These are phyloP conservation scores for Cephaloascus fragrans DNA, from an alignment of 805 yeast species.

Conservation along the genomic window DNA sequence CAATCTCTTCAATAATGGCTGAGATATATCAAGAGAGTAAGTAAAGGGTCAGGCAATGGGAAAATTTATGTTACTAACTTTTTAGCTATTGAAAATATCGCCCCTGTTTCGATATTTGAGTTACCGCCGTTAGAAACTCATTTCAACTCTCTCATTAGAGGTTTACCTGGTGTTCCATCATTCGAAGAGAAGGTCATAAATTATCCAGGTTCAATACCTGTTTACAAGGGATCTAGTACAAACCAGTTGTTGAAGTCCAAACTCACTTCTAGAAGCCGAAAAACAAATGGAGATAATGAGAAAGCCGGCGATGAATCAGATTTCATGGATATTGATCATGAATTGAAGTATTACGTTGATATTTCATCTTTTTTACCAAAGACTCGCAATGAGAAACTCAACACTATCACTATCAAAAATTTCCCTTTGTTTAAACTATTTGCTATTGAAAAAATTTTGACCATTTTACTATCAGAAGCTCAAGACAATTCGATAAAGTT, in stretches of 20 bases:
- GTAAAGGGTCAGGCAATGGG: too few relatives aligned
- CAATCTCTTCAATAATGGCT: too few relatives aligned
- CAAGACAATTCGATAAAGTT: conserved; percentile 7
- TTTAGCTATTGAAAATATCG: background rate
- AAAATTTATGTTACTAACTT: too few relatives aligned
- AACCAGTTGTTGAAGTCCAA: background rate
- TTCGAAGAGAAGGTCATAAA: background rate
- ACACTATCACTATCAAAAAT: conserved; percentile 19
- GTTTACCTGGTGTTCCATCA: background rate
- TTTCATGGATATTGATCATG: conserved; percentile 9
- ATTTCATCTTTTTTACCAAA: conserved; percentile 19
- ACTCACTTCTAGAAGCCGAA: background rate
- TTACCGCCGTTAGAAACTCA: background rate
- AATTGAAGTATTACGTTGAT: conserved; percentile 11
- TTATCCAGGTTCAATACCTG: background rate
- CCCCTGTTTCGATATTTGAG: background rate
- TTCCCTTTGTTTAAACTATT: conserved; percentile 19
- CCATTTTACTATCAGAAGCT: conserved; percentile 7
- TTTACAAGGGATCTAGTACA: background rate
- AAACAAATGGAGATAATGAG: background rate
- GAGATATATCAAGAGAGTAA: too few relatives aligned
- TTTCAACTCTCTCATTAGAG: background rate
- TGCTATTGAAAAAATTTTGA: conserved; percentile 22
- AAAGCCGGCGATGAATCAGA: conserved; percentile 3
- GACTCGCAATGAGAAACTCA: conserved; percentile 24